Evolutionary conservation across 345 rosid species (phyloP), one percentile per base, ranked within the genome.

Genomic region (Aquilaria yunnanensis): DNA sequence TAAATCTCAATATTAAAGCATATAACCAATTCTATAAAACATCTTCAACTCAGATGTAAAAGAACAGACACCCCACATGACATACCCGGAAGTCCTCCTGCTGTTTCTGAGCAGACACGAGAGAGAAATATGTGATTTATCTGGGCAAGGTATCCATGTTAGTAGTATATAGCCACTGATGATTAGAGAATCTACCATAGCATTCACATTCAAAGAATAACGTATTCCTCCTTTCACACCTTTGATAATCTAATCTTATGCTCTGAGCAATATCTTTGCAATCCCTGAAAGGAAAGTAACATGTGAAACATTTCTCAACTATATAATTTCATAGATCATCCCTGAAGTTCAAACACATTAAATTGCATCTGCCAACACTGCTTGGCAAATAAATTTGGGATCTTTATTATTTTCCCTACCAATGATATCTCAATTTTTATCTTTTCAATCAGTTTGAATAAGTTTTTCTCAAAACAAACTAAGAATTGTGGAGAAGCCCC

Each of bases 81-180:
- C 31, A 80, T 82, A 90, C 97, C 97, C 80, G 97, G 97, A 77
- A 93, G 87, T 72, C 98, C 98, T 64, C 94, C 94, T 6, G 98
- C 88, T 48, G 98, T 90, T 78, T 93, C 96, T 68, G 98, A 86
- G 83, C 96, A 86, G n/a, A 90, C 96, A 59, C 92, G 97, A 56
- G 97, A 93, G 70, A 90, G 78, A 76, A 93, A 88, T 77, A 93
- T 75, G 74, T 90, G 92, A 82, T 93, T 96, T 73, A 93, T 81
- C 97, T 93, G 89, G 76, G 76, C 46, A 46, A 64, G 46, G 47
- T 10, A 46, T 60, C 67, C 71, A 46, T 54, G 73, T 16, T 48
- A 54, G 65, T 23, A 48, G 30, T 61, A 37, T 65, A 57, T 43
- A 23, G 12, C 49, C 30, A 57, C 6, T 33, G 23, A 70, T 57